These are phyloP conservation scores for Ophiocytium majus DNA, from an alignment of 352 stramenopile species.

Conservation along the genomic window DNA sequence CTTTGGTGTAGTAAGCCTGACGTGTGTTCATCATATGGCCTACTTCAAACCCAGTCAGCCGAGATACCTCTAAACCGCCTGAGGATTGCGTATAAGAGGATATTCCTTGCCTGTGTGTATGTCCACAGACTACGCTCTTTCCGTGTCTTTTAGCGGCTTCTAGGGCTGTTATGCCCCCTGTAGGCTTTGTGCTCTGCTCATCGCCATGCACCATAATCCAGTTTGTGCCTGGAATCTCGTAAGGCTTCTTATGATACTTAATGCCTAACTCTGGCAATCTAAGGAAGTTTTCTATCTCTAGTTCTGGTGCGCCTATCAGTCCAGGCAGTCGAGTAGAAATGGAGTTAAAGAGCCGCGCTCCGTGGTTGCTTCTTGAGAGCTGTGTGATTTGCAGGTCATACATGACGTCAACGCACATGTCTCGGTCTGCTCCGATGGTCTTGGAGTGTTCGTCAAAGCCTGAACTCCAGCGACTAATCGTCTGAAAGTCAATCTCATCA, in stretches of 20 bases:
- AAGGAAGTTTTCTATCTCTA: not conserved
- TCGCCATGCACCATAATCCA: constrained; percentile 8
- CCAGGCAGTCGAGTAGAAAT: not conserved
- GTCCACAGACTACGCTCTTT: not conserved
- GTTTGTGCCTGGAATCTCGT: not conserved
- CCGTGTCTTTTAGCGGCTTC: not conserved
- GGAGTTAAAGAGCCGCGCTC: not conserved
- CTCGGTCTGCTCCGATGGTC: not conserved
- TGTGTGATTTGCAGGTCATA: constrained; percentile 8
- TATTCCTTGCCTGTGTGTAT: not conserved
- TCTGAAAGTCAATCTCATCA: constrained; percentile 1
- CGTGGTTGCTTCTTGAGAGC: not conserved
- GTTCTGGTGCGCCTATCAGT: not conserved
- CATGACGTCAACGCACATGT: not conserved
- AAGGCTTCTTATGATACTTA: constrained; percentile 7
- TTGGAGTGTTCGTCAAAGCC: not conserved
- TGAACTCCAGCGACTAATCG: not conserved
- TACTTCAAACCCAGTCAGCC: not conserved
- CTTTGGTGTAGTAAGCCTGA: constrained; percentile 4
- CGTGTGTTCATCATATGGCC: not conserved
- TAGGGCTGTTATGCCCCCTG: not conserved
- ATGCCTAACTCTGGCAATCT: not conserved
- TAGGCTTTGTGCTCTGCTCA: not conserved
- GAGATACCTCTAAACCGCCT: too few species aligned
- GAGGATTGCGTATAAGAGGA: not conserved